Evolutionary conservation across 495 filamentous ascomycete species (phyloP).

Genomic region (Podospora pseudopauciseta): DNA sequence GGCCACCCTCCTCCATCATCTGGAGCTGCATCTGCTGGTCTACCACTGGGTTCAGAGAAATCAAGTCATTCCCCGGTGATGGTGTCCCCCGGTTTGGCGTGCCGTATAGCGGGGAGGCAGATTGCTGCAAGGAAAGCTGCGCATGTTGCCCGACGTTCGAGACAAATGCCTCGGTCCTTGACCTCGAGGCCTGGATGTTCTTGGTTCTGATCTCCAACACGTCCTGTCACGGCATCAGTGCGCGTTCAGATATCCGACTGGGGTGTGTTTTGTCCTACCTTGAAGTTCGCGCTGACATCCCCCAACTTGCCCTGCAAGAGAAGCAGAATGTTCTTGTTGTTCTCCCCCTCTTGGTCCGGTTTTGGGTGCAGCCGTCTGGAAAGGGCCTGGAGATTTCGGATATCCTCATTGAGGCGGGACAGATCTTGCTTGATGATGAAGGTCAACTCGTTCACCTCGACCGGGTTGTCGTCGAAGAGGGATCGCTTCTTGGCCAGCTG

Average conservation of each 20-base stretch:
- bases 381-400: constrained; percentile 72
- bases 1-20: constrained; percentile 89
- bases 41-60: constrained; percentile 78
- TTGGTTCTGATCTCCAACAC: constrained; percentile 95
- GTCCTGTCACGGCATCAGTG: constrained; percentile 43
- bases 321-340: constrained; percentile 95
- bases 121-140: constrained; percentile 55
- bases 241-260: not conserved
- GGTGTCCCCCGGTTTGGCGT: constrained; percentile 64
- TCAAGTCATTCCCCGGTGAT: constrained; percentile 61
- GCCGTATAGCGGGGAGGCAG: constrained; percentile 79
- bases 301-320: constrained; percentile 90
- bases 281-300: constrained; percentile 93
- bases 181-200: constrained; percentile 92
- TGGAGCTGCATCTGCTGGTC: constrained; percentile 86
- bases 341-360: constrained; percentile 84
- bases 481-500: constrained; percentile 96
- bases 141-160: constrained; percentile 77
- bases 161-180: constrained; percentile 93
- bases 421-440: constrained; percentile 96
- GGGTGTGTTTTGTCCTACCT: constrained; percentile 43
- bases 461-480: constrained; percentile 91
- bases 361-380: constrained; percentile 66
- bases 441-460: constrained; percentile 80
- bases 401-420: constrained; percentile 80